A percentile compares a stretch with the other conserved stretches of the same genome.
Conservation (phyloP, 768 basidiomycete genomes). For the Boletus vermiculosoides region DNA sequence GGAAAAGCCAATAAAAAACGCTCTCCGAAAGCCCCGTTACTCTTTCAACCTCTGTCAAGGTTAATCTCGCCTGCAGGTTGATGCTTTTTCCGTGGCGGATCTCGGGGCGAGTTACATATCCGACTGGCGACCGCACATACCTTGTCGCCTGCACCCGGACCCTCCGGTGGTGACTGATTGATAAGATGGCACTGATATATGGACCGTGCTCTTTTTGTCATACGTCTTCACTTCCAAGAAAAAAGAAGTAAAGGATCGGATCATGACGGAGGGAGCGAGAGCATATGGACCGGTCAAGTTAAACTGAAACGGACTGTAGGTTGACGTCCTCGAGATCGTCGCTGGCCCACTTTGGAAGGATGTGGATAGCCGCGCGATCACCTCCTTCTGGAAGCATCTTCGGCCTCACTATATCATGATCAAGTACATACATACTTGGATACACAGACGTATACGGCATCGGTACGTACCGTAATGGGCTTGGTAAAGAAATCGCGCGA, state of each 20-base stretch:
- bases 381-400: constrained; percentile 5
- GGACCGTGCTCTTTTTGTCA: background rate
- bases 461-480: constrained; percentile 3
- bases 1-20: constrained; percentile 1
- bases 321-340: constrained; percentile 18
- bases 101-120: constrained; percentile 5
- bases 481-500: constrained; percentile 5
- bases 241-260: constrained; percentile 11
- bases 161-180: background rate
- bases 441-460: constrained; percentile 12
- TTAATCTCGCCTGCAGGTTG: constrained; percentile 25
- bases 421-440: background rate
- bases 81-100: constrained; percentile 13
- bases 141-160: background rate
- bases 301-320: constrained; percentile 1
- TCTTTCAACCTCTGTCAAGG: constrained; percentile 15
- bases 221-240: background rate
- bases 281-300: constrained; percentile 1
- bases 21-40: constrained; percentile 16
- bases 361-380: constrained; percentile 23
- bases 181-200: background rate
- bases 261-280: background rate
- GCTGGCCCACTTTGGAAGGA: constrained; percentile 19
- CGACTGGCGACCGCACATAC: background rate
- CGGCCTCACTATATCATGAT: background rate